Evolutionary conservation across 148 eudicot species (phyloP), one percentile per base, ranked within the genome.

Genomic region (Diospyros lotus): DNA sequence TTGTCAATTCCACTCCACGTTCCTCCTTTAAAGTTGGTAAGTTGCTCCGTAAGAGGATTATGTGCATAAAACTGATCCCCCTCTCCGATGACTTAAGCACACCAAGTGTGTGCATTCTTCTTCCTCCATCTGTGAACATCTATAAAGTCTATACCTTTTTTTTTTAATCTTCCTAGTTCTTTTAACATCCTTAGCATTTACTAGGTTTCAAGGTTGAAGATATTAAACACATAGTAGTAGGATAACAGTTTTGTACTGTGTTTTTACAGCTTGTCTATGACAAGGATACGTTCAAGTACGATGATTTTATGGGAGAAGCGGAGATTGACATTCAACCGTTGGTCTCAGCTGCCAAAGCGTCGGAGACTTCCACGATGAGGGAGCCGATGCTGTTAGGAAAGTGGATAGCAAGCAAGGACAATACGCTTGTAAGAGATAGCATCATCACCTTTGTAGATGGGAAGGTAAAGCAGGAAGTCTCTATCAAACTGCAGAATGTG

Each of bases 271-370:
- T 82, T 56, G 97, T 95, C 40, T 95, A 88, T 40, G 99, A 95
- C 82, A 95, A 95, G 79, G 99, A 95, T 75, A 92, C 87, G 41
- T 95, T 95, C 81, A 78, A 90, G 17, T 80, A 90, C 7, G 99
- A 95, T 60, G 99, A 95, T 78, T 92, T 89, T 71, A 95, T 95
- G 99, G 99, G 99, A 44, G 91, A 92, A 54, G 99, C 97, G 1
- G 99, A 92, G 79, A 89, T 95, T 44, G 93, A 92, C 73, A 95
- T 95, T 69, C 90, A 90, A 55, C 97, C 99, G 7, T 74, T 95
- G 73, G 88, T 95, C 51, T 68, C 96, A 59, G 99, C 97, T 66
- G 94, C 99, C 11, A 88, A 83, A 80, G 96, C 92, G 12, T 75
- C 82, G 1, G 99, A 95, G 80, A 66, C 42, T 38, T 79, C 89